Conservation (phyloP, 768 basidiomycete species). For the Suillus clintonianus region DNA sequence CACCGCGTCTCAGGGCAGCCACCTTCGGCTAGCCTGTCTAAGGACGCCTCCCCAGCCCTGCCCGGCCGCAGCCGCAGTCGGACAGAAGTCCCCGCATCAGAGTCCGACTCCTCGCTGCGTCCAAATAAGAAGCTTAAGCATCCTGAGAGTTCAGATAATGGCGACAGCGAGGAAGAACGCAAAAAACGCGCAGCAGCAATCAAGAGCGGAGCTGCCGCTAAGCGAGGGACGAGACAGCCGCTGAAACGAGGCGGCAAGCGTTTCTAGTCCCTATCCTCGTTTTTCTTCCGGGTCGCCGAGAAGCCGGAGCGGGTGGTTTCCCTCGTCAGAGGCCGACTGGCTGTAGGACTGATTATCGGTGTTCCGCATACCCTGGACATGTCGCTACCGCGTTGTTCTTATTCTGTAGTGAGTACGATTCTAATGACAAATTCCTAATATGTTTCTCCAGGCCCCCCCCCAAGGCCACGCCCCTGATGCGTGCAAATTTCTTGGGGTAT, state of each 20-base stretch:
- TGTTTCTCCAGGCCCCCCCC: conserved; percentile 1
- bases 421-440: conserved; percentile 4
- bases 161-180: conserved; percentile 60
- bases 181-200: conserved; percentile 43
- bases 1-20: conserved; percentile 10
- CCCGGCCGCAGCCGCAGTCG: conserved; percentile 23
- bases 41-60: conserved; percentile 6
- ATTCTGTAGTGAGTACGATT: conserved; percentile 6
- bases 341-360: conserved; percentile 14
- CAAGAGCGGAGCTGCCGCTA: conserved; percentile 39
- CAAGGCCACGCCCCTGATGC: conserved; percentile 3
- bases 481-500: conserved; percentile 8
- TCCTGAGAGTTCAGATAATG: conserved; percentile 44
- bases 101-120: conserved; percentile 55
- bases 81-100: conserved; percentile 31
- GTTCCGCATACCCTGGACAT: neutral
- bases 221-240: conserved; percentile 67
- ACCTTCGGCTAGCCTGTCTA: conserved; percentile 20
- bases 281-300: neutral
- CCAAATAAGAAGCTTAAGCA: conserved; percentile 52
- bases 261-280: conserved; percentile 46
- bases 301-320: neutral
- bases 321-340: conserved; percentile 5
- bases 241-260: conserved; percentile 75
- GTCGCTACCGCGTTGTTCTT: neutral